A percentile compares a stretch with the other conserved stretches of the same genome.
phyloP scores from a whole-genome alignment of 2,329 filamentous ascomycete species.

The Trichoderma polysporum region DNA sequence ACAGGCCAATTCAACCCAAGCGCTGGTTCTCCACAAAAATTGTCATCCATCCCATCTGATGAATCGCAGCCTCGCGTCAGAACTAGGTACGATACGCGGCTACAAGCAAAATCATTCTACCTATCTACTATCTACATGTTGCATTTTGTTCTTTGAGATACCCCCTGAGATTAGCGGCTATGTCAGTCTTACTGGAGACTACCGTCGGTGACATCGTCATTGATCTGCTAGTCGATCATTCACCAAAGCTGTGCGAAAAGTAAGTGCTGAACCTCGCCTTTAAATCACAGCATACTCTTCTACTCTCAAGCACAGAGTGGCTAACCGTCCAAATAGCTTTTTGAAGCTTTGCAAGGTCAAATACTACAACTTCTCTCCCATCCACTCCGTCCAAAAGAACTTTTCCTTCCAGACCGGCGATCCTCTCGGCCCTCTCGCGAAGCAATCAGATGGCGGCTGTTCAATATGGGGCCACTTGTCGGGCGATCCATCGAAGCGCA shows the following conservation, averaged over 20 bases:
- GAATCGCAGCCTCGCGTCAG: slow-evolving; percentile 13
- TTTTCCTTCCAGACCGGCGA: slow-evolving; percentile 98
- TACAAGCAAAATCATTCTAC: not conserved
- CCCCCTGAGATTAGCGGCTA: slow-evolving; percentile 39
- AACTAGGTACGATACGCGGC: slow-evolving; percentile 8
- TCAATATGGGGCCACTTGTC: slow-evolving; percentile 88
- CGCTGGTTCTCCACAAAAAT: not conserved
- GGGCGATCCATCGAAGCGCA: slow-evolving; percentile 64
- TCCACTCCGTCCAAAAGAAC: slow-evolving; percentile 89
- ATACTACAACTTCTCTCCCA: slow-evolving; percentile 96
- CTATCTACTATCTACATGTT: too few relatives aligned
- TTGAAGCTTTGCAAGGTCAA: slow-evolving; percentile 98
- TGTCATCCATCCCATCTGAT: not conserved
- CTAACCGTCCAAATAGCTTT: slow-evolving; percentile 61
- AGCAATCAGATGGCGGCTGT: slow-evolving; percentile 85
- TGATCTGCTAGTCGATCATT: slow-evolving; percentile 84
- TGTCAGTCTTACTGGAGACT: slow-evolving; percentile 94
- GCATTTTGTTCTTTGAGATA: not conserved
- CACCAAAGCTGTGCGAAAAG: slow-evolving; percentile 94
- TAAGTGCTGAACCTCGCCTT: slow-evolving; percentile 55
- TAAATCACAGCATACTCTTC: not conserved
- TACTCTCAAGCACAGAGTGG: slow-evolving; percentile 14
- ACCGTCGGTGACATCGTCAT: slow-evolving; percentile 92
- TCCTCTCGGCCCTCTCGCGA: slow-evolving; percentile 80
- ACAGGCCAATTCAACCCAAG: not conserved